These are phyloP conservation scores for Sporothrix brasiliensis DNA, from an alignment of 2,329 filamentous ascomycete species.

Conservation along the genomic window DNA sequence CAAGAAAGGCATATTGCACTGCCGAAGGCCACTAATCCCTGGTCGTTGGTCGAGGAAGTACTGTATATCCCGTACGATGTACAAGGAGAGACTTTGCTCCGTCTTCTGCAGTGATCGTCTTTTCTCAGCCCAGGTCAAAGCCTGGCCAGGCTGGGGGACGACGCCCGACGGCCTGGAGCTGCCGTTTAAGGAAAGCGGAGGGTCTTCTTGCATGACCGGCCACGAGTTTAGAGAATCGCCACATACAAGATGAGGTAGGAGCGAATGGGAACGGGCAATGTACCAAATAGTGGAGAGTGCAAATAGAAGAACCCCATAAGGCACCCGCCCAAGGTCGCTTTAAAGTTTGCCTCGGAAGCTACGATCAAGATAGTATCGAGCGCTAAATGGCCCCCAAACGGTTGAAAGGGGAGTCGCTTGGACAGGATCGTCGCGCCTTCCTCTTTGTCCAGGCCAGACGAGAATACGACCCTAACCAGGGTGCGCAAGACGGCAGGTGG, in stretches of 20 bases:
- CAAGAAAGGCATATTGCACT: neutral
- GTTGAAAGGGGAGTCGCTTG: neutral
- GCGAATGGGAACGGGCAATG: neutral
- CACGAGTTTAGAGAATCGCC: neutral
- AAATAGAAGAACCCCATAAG: neutral
- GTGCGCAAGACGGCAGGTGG: neutral
- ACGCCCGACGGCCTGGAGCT: neutral
- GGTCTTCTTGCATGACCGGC: conserved; percentile 9
- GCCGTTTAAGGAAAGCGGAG: conserved; percentile 20
- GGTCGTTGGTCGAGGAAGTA: neutral
- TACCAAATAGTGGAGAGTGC: neutral
- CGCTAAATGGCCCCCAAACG: neutral
- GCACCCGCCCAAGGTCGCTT: neutral
- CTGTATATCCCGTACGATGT: neutral
- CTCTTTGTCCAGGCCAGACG: neutral
- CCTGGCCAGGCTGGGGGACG: neutral
- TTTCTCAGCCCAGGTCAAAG: neutral
- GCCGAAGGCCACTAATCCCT: neutral
- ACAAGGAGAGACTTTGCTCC: neutral
- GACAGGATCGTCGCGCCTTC: neutral
- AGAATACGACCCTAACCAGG: neutral
- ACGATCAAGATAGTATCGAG: conserved; percentile 11
- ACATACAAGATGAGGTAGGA: neutral
- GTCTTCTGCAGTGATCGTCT: neutral
- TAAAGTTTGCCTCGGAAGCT: conserved; percentile 13